These are phyloP conservation scores for Hypoxylon sp. DNA, from an alignment of 2,329 filamentous ascomycete genomes.

Conservation along the genomic window DNA sequence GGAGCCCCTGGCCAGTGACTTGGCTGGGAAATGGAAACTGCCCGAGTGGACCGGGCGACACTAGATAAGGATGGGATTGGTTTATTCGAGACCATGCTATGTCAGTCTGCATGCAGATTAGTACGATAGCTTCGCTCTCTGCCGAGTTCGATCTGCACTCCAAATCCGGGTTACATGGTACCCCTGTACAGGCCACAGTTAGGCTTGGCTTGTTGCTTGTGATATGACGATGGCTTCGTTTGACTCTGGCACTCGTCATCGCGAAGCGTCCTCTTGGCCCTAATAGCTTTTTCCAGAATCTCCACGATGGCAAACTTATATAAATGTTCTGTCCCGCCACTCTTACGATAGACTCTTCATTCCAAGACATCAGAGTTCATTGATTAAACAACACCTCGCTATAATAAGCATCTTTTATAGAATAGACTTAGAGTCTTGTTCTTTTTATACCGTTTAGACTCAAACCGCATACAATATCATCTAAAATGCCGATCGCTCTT, in stretches of 20 bases:
- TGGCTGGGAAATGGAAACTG: conserved; percentile 25
- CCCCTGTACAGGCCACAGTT: conserved; percentile 27
- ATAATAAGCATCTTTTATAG: neutral
- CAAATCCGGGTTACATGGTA: conserved; percentile 29
- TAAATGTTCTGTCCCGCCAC: conserved; percentile 25
- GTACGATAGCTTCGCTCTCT: conserved; percentile 29
- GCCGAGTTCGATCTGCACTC: conserved; percentile 27
- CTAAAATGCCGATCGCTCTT: conserved; percentile 57
- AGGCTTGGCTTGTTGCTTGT: conserved; percentile 17
- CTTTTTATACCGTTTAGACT: conserved; percentile 3
- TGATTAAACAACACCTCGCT: conserved; percentile 1
- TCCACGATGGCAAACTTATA: conserved; percentile 34
- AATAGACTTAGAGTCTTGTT: conserved; percentile 20
- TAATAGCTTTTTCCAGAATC: conserved; percentile 10
- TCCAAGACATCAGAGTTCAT: conserved; percentile 13
- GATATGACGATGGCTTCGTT: conserved; percentile 41
- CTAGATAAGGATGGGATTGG: conserved; percentile 32
- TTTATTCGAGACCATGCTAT: conserved; percentile 31
- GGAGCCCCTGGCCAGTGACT: conserved; percentile 24
- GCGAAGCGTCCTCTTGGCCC: conserved; percentile 22
- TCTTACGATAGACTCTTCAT: conserved; percentile 13
- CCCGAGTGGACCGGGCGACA: conserved; percentile 35
- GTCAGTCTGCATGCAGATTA: conserved; percentile 37
- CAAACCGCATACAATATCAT: conserved; percentile 3
- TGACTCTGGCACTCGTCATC: conserved; percentile 40